phyloP scores from a whole-genome alignment of 139 green algal species.

The Micromonas commoda region DNA sequence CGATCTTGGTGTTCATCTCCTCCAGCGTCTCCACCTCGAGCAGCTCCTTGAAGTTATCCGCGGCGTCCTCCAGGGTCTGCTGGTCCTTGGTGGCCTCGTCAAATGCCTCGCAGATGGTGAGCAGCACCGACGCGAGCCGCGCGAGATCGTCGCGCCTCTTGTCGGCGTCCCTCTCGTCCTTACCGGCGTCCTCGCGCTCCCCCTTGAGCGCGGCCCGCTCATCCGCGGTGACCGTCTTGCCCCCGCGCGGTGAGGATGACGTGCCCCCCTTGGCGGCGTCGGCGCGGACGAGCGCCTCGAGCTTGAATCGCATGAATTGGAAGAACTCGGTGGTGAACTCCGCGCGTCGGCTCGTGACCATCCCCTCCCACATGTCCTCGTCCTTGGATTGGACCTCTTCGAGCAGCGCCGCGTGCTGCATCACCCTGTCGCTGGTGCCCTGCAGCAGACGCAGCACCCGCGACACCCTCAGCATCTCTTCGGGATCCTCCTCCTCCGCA shows the following conservation, averaged over 20 bases:
- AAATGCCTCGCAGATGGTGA: constrained; percentile 43
- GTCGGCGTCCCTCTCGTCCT: constrained; percentile 27
- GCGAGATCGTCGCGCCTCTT: constrained; percentile 35
- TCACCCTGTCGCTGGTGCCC: not conserved
- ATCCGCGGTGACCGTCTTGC: not conserved
- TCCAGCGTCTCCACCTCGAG: constrained; percentile 41
- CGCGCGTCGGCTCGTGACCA: constrained; percentile 39
- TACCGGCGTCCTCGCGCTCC: constrained; percentile 24
- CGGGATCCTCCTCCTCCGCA: constrained; percentile 26
- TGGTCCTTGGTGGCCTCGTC: constrained; percentile 40
- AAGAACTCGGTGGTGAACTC: constrained; percentile 53
- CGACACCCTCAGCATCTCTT: constrained; percentile 14
- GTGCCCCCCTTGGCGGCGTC: not conserved
- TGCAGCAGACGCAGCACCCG: not conserved
- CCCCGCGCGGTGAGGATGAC: not conserved
- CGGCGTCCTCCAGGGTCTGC: not conserved
- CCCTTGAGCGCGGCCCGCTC: not conserved
- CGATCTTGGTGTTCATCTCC: constrained; percentile 57
- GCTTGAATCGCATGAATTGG: constrained; percentile 20
- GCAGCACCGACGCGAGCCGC: constrained; percentile 38
- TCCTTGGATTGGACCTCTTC: constrained; percentile 24
- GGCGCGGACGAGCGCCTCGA: not conserved
- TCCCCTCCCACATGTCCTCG: constrained; percentile 52
- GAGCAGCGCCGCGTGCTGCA: not conserved
- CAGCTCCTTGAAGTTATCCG: constrained; percentile 17